Evolutionary conservation across 1,284 basidiomycete species (phyloP), one percentile per base, ranked within the genome.

Genomic region (Grifola frondosa): DNA sequence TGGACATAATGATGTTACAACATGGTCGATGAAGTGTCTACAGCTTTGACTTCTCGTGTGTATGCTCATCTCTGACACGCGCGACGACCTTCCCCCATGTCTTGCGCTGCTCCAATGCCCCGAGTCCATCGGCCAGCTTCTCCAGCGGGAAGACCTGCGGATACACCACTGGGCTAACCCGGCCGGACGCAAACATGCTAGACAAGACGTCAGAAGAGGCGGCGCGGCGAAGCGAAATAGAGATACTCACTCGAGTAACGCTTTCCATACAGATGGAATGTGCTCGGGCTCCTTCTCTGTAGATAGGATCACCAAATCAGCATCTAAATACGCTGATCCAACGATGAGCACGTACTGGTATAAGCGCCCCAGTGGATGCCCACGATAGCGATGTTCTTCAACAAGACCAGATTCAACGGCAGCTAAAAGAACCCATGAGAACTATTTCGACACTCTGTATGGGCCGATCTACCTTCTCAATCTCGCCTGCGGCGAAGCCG

Each of bases 11-110:
- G 26, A n/a, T n/a, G n/a, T 28, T 9, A n/a, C n/a, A 28, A n/a
- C 9, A 28, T 9, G 10, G n/a, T 28, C 10, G 26, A 28, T 9
- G 10, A 28, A 34, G 12, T 29, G 10, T 16, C 30, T 53, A 73
- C 49, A 74, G 42, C 53, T 61, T 73, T 3, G 65, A 60, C 37
- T 37, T 49, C 3, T 41, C 47, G 28, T 30, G 48, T 7, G 37
- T 48, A n/a, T 62, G 58, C 21, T 77, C 73, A 22, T 75, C 68
- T 43, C 74, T 74, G 25, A 98, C 66, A 28, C 74, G 74, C 1
- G 92, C 78, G 16, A 96, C 72, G 1, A 78, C 89, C 65, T 98
- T 98, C 1, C 95, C 96, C 90, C 91, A 98, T 2, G 93, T 96
- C 69, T 91, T 82, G 46, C 96, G 73, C 40, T 75, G 74, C 58